Conservation (phyloP, 2,329 filamentous ascomycete species). For the Ascochyta viciae-villosae region DNA sequence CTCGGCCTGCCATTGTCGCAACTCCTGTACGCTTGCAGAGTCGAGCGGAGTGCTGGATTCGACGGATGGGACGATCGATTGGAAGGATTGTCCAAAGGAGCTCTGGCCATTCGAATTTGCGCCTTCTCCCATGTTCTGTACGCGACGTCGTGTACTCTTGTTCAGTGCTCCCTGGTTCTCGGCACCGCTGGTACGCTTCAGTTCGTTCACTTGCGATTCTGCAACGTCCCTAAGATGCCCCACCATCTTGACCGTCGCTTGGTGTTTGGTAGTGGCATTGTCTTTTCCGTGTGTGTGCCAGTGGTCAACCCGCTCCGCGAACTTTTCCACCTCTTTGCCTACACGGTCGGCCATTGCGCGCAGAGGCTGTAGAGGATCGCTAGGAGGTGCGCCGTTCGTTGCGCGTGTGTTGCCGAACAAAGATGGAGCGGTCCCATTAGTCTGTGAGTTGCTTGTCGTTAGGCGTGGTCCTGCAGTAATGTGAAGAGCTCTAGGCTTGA, state of each 20-base stretch:
- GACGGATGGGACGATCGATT: constrained; percentile 25
- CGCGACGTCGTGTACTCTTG: constrained; percentile 42
- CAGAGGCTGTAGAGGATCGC: constrained; percentile 64
- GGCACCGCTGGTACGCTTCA: constrained; percentile 54
- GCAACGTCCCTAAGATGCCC: constrained; percentile 58
- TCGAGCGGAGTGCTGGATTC: constrained; percentile 27
- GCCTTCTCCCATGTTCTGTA: constrained; percentile 39
- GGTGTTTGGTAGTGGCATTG: constrained; percentile 61
- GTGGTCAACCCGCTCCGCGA: constrained; percentile 81
- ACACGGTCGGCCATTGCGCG: constrained; percentile 72
- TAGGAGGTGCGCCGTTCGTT: constrained; percentile 22
- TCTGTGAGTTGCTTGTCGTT: constrained; percentile 7
- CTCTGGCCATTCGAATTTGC: constrained; percentile 19
- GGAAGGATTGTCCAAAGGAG: constrained; percentile 27
- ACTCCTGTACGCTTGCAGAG: constrained; percentile 54
- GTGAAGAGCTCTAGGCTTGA: constrained; percentile 2
- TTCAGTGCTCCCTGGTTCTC: constrained; percentile 45
- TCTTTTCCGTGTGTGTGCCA: constrained; percentile 57
- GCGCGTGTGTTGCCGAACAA: constrained; percentile 24
- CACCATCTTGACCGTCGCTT: constrained; percentile 48
- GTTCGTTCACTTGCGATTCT: constrained; percentile 55
- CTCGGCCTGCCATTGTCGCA: constrained; percentile 78
- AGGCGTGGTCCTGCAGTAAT: neutral
- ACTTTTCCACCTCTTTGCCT: constrained; percentile 83
- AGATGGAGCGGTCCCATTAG: constrained; percentile 19